phyloP scores from a whole-genome alignment of 306 rosid species.

The Astragalus membranaceus region DNA sequence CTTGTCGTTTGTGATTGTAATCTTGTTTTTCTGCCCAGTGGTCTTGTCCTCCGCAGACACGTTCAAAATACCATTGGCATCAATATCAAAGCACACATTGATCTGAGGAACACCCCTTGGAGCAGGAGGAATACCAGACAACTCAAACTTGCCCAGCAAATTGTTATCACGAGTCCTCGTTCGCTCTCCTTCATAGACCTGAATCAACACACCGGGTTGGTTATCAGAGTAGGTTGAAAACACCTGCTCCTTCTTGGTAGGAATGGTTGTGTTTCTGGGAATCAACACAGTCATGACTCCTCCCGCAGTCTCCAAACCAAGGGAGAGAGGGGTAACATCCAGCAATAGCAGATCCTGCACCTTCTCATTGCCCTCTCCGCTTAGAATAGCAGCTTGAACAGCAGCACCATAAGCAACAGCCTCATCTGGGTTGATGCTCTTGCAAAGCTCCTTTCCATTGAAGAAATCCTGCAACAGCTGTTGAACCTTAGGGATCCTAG shows the following conservation, averaged over 20 bases:
- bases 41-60: slow-evolving; percentile 62
- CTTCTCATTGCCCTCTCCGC: slow-evolving; percentile 50
- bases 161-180: slow-evolving; percentile 53
- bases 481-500: slow-evolving; percentile 53
- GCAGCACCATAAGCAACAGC: slow-evolving; percentile 62
- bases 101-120: slow-evolving; percentile 57
- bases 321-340: slow-evolving; percentile 49
- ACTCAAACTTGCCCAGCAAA: slow-evolving; percentile 45
- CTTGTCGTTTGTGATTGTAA: slow-evolving; percentile 58
- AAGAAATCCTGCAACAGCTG: slow-evolving; percentile 46
- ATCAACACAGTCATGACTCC: slow-evolving; percentile 57
- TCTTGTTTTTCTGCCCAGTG: slow-evolving; percentile 52
- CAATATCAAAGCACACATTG: slow-evolving; percentile 41
- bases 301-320: slow-evolving; percentile 48
- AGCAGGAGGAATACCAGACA: slow-evolving; percentile 51
- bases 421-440: slow-evolving; percentile 50
- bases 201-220: slow-evolving; percentile 56
- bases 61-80: slow-evolving; percentile 45
- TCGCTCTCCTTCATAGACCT: slow-evolving; percentile 49
- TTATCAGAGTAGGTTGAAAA: slow-evolving; percentile 52
- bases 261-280: slow-evolving; percentile 52
- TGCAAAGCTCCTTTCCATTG: slow-evolving; percentile 53
- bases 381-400: slow-evolving; percentile 54
- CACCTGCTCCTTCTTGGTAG: slow-evolving; percentile 54
- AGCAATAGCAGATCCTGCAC: slow-evolving; percentile 49